phyloP scores from a whole-genome alignment of 2,329 filamentous ascomycete genomes.

The Cylindrodendrum hubeiense region DNA sequence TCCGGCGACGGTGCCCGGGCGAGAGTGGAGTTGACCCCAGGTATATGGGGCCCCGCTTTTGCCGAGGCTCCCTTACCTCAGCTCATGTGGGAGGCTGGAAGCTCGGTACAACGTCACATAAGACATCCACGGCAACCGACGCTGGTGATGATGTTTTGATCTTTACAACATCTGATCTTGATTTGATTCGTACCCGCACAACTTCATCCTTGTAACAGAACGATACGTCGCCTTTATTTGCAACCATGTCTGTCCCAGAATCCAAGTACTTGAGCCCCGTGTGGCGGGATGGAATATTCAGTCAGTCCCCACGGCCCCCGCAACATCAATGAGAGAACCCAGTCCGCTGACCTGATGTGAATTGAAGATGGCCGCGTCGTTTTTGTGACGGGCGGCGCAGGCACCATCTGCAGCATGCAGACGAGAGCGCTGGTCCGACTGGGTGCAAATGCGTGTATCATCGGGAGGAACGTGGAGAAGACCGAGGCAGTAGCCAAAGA shows the following conservation, averaged over 20 bases:
- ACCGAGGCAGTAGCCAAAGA: slow-evolving; percentile 84
- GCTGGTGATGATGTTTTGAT: background rate
- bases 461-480: slow-evolving; percentile 90
- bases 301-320: slow-evolving; percentile 58
- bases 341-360: slow-evolving; percentile 17
- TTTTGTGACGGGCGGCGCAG: slow-evolving; percentile 95
- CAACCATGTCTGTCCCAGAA: slow-evolving; percentile 75
- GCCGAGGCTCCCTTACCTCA: slow-evolving; percentile 32
- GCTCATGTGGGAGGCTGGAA: slow-evolving; percentile 8
- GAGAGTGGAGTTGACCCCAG: slow-evolving; percentile 19
- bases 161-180: background rate
- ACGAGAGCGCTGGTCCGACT: slow-evolving; percentile 91
- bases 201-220: background rate
- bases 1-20: slow-evolving; percentile 3
- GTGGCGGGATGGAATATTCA: slow-evolving; percentile 90
- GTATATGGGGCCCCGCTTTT: slow-evolving; percentile 27
- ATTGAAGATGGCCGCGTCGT: slow-evolving; percentile 83
- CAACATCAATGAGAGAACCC: background rate
- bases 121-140: background rate
- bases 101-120: background rate
- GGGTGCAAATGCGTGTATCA: slow-evolving; percentile 92
- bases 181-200: background rate
- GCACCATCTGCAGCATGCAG: slow-evolving; percentile 94
- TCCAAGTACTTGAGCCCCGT: slow-evolving; percentile 84
- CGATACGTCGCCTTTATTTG: background rate